A percentile compares a stretch with the other conserved stretches of the same genome.
phyloP scores from a whole-genome alignment of 768 basidiomycete genomes.

The Cyclocybe aegerita region DNA sequence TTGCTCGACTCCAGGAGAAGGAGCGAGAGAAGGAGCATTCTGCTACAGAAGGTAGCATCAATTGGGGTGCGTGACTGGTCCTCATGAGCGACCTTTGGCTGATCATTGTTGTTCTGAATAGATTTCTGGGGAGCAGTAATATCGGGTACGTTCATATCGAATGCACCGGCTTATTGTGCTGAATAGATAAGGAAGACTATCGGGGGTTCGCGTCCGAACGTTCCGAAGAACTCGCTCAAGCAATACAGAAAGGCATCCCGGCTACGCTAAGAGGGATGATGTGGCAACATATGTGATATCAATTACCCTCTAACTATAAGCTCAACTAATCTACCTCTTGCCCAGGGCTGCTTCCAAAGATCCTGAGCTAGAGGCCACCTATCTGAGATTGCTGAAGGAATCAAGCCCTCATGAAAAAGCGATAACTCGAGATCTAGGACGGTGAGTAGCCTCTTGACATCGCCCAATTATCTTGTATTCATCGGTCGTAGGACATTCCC shows the following conservation, averaged over 20 bases:
- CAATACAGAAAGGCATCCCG: slow-evolving; percentile 93
- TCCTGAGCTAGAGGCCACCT: slow-evolving; percentile 76
- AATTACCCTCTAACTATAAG: slow-evolving; percentile 1
- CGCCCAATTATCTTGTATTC: slow-evolving; percentile 2
- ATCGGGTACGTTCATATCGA: slow-evolving; percentile 50
- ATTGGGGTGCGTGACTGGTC: slow-evolving; percentile 65
- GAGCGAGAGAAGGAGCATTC: slow-evolving; percentile 35
- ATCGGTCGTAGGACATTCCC: slow-evolving; percentile 77
- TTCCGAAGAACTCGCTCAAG: slow-evolving; percentile 78
- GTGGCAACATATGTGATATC: slow-evolving; percentile 87
- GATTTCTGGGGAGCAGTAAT: slow-evolving; percentile 97
- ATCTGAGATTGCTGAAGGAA: slow-evolving; percentile 80
- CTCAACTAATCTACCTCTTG: background rate
- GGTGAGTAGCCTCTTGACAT: slow-evolving; percentile 40
- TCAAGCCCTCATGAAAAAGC: slow-evolving; percentile 90
- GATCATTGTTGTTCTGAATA: slow-evolving; percentile 25
- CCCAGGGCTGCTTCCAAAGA: slow-evolving; percentile 93
- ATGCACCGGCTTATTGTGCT: background rate
- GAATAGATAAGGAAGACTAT: slow-evolving; percentile 57
- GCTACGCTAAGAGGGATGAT: slow-evolving; percentile 87
- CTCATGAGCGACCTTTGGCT: background rate
- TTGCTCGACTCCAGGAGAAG: slow-evolving; percentile 62
- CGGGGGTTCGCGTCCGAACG: slow-evolving; percentile 79
- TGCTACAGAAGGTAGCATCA: slow-evolving; percentile 50
- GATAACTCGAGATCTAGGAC: slow-evolving; percentile 88